Percentiles rank a stretch among this genome's conserved stretches.
Conservation (phyloP, 306 rosid genomes). For the Vicia villosa region DNA sequence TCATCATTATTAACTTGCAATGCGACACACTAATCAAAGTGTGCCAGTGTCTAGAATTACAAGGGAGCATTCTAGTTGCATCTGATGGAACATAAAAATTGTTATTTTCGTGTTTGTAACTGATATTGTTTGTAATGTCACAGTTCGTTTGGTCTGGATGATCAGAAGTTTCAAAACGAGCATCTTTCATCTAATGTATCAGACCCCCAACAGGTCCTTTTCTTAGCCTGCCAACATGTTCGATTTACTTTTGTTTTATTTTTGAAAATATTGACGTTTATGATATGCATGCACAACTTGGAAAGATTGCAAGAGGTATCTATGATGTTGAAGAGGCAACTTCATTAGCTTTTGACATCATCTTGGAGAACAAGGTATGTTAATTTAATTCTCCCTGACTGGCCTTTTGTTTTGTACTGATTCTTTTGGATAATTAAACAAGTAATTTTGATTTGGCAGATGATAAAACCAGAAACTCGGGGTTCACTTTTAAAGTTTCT, state of each 20-base stretch:
- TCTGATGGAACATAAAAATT: constrained; percentile 24
- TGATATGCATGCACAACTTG: constrained; percentile 37
- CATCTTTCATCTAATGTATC: constrained; percentile 74
- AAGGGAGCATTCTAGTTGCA: constrained; percentile 16
- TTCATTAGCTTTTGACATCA: constrained; percentile 77
- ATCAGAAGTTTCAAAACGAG: constrained; percentile 88
- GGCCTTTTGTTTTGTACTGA: constrained; percentile 19
- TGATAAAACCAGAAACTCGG: constrained; percentile 86
- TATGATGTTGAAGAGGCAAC: constrained; percentile 99
- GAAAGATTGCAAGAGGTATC: constrained; percentile 83
- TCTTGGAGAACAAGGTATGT: constrained; percentile 74
- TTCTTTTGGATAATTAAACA: constrained; percentile 31
- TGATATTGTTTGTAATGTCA: constrained; percentile 31
- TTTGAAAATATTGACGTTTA: constrained; percentile 41
- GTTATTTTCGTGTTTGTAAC: constrained; percentile 20
- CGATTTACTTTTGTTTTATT: constrained; percentile 26
- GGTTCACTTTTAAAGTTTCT: constrained; percentile 79
- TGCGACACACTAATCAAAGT: constrained; percentile 20
- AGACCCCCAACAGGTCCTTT: constrained; percentile 79
- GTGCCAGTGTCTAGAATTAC: constrained; percentile 7
- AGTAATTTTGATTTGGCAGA: constrained; percentile 48
- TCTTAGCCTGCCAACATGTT: constrained; percentile 31
- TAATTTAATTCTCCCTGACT: constrained; percentile 20
- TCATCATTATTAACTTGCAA: constrained; percentile 10
- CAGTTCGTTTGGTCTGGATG: constrained; percentile 86